A percentile compares a stretch with the other conserved stretches of the same genome.
phyloP scores from a whole-genome alignment of 2,329 filamentous ascomycete species.

The Phialocephala sp. region DNA sequence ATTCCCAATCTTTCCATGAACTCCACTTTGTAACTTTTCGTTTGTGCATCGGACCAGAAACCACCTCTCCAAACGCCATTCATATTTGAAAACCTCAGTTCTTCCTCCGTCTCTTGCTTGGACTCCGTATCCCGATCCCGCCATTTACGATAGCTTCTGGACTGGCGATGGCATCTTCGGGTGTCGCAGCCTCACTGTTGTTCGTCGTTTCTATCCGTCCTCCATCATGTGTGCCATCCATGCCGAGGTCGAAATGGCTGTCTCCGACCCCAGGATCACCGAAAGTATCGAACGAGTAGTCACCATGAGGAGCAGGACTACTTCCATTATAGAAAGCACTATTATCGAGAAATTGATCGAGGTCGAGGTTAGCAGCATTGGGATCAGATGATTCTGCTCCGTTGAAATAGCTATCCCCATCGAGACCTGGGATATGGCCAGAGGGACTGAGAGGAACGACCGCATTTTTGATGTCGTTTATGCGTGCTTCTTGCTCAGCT shows the following conservation, averaged over 20 bases:
- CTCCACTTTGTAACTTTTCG: conserved; percentile 1
- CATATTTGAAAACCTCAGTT: conserved; percentile 21
- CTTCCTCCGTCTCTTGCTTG: conserved; percentile 37
- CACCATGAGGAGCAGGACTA: conserved; percentile 32
- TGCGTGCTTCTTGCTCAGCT: conserved; percentile 76
- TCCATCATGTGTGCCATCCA: conserved; percentile 37
- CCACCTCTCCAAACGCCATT: not conserved
- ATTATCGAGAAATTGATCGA: conserved; percentile 56
- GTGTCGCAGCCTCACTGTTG: conserved; percentile 34
- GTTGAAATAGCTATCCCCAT: conserved; percentile 45
- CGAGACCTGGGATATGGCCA: conserved; percentile 76
- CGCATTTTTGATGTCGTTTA: conserved; percentile 75
- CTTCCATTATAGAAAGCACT: conserved; percentile 47
- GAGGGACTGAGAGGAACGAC: conserved; percentile 82
- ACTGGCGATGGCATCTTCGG: conserved; percentile 23
- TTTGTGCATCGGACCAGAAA: not conserved
- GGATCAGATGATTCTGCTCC: conserved; percentile 44
- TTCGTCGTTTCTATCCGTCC: conserved; percentile 30
- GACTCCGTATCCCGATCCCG: conserved; percentile 27
- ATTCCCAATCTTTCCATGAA: not conserved
- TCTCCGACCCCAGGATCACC: conserved; percentile 31
- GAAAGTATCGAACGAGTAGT: conserved; percentile 33
- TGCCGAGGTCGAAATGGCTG: conserved; percentile 40
- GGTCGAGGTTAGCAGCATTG: conserved; percentile 49
- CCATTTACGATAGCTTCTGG: conserved; percentile 17